Base-by-base conservation (phyloP, 2,329 filamentous ascomycete species). In the Volutella citrinella region DNA sequence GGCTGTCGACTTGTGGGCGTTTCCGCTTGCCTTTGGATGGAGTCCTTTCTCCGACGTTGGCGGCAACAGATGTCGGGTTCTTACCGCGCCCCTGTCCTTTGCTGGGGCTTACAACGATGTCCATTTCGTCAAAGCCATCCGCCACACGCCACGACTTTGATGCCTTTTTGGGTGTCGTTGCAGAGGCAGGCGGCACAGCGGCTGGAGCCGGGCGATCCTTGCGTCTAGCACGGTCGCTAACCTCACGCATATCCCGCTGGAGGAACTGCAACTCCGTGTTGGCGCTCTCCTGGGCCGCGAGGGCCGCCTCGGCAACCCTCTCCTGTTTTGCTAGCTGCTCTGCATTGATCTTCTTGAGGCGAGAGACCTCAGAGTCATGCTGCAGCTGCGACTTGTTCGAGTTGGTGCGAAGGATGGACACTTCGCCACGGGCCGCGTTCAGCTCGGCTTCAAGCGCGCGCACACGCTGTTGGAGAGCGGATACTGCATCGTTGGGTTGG, bases 91-190 rank as follows among this genome's bases (percentile, higher is more conserved):
- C 60, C 32, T 69, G 64, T 1, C 65, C 66, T 47, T 75, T 78
- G 51, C 61, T 72, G 1, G 76, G 76, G 36, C 76, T 80, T 6
- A 59, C 55, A 7, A 68, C 65, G 34, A 78, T 66, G 42, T 80
- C 76, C 43, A 78, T 66, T 40, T 87, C 79, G 40, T 90, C 84
- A 49, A 93, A 93, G 0, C 87, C 87, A 59, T 93, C 87, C 3
- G 83, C 74, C 30, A 84, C 65, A 2, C 73, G 69, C 61, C 76
- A 76, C 2, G 66, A 61, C 55, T 74, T 79, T 18, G 69, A 60
- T 2, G 63, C 54, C 55, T 78, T 82, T 51, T 72, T 85, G 4
- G 82, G 81, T 0, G 84, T 87, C 2, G 67, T 71, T 9, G 46
- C 19, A n/a, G n/a, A n/a, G n/a, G n/a, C n/a, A n/a, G n/a, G n/a